phyloP scores from a whole-genome alignment of 2,329 filamentous ascomycete species.

The Zymoseptoria brevis region DNA sequence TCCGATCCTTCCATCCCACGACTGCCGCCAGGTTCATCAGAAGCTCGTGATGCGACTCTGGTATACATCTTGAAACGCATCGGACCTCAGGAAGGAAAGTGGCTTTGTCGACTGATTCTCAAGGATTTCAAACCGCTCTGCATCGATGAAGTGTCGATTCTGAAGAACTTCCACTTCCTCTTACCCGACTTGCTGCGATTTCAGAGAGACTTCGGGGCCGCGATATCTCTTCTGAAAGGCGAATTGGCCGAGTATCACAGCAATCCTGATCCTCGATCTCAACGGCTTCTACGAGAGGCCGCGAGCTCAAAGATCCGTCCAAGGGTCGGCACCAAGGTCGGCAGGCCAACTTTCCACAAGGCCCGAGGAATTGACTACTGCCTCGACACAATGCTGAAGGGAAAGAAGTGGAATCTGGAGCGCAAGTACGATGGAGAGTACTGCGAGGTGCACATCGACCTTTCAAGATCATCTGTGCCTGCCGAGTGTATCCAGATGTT shows the following conservation, averaged over 20 bases:
- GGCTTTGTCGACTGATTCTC: slow-evolving; percentile 73
- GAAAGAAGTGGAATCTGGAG: slow-evolving; percentile 62
- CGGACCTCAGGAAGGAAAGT: slow-evolving; percentile 67
- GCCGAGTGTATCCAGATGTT: slow-evolving; percentile 64
- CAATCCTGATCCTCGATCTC: slow-evolving; percentile 28
- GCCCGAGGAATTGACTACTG: slow-evolving; percentile 60
- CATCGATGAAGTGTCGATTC: slow-evolving; percentile 50
- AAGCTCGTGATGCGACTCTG: slow-evolving; percentile 41
- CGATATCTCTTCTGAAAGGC: slow-evolving; percentile 47
- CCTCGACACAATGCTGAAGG: slow-evolving; percentile 50
- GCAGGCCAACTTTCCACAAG: slow-evolving; percentile 39
- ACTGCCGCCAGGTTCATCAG: slow-evolving; percentile 18
- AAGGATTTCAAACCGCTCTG: slow-evolving; percentile 65
- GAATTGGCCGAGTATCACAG: slow-evolving; percentile 33
- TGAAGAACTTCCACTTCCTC: slow-evolving; percentile 58
- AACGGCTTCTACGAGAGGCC: slow-evolving; percentile 24
- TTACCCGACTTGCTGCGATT: slow-evolving; percentile 64
- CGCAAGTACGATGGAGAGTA: slow-evolving; percentile 81
- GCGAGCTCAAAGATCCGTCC: slow-evolving; percentile 28
- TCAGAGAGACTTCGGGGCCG: slow-evolving; percentile 58
- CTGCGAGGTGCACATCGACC: slow-evolving; percentile 76
- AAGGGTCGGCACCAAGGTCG: slow-evolving; percentile 38
- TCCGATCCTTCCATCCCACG: slow-evolving; percentile 55
- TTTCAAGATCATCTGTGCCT: slow-evolving; percentile 39
- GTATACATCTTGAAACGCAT: slow-evolving; percentile 52